Evolutionary conservation across 257 asterid species (phyloP).

Genomic region (Solanum ossicruentum): DNA sequence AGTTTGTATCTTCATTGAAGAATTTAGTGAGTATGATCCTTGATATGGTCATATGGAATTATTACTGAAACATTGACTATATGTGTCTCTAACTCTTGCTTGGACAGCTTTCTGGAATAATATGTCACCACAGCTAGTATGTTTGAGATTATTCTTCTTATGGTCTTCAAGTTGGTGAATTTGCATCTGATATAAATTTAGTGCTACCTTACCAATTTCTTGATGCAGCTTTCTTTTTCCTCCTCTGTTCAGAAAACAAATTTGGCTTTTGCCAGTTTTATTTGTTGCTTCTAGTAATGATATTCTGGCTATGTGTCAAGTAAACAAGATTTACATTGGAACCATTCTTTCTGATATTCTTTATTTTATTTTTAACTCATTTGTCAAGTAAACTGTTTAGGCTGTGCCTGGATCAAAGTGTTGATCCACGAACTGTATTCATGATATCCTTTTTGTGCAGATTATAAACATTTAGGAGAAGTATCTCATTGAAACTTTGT

Average conservation of each 20-base stretch:
- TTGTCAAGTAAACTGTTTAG: not conserved
- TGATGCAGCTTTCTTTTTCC: not conserved
- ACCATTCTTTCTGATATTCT: not conserved
- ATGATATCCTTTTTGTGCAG: slow-evolving; percentile 63
- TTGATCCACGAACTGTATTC: slow-evolving; percentile 35
- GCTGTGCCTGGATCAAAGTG: slow-evolving; percentile 21
- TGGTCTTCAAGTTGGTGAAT: slow-evolving; percentile 6
- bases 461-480: slow-evolving; percentile 29
- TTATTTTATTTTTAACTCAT: not conserved
- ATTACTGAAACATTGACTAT: not conserved
- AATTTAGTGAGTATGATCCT: not conserved
- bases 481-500: slow-evolving; percentile 27
- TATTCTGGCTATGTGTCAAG: not conserved
- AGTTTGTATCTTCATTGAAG: not conserved
- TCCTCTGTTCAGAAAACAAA: not conserved
- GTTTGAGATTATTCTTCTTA: slow-evolving; percentile 1
- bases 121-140: not conserved
- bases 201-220: not conserved
- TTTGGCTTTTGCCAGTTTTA: slow-evolving; percentile 7
- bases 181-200: not conserved
- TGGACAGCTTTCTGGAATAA: not conserved
- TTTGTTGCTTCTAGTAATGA: slow-evolving; percentile 3
- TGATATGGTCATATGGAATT: slow-evolving; percentile 1
- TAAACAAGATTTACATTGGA: not conserved
- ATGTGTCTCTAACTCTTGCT: not conserved